Evolutionary conservation across 2,329 filamentous ascomycete genomes (phyloP).

Genomic region (Mollisiaceae sp.): DNA sequence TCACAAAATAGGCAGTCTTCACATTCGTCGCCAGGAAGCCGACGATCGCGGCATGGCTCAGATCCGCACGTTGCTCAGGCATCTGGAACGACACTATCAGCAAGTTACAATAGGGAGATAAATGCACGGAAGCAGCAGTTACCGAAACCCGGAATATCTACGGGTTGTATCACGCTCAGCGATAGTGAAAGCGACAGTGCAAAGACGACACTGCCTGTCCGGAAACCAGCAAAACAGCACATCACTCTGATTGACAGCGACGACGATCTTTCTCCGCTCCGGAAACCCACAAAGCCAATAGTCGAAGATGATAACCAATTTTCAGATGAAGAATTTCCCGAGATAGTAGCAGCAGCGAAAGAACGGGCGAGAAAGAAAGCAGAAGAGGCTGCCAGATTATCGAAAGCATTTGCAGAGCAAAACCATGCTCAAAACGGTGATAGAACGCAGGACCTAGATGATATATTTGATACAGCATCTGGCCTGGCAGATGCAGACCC

Average conservation of each 20-base stretch:
- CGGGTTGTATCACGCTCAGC: conserved; percentile 34
- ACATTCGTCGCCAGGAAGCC: conserved; percentile 30
- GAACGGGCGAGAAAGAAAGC: conserved; percentile 35
- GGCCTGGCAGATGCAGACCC: conserved; percentile 46
- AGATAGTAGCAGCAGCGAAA: conserved; percentile 38
- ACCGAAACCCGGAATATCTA: conserved; percentile 15
- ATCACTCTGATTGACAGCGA: conserved; percentile 24
- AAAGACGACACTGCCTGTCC: conserved; percentile 10
- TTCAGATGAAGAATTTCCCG: conserved; percentile 42
- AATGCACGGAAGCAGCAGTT: conserved; percentile 18
- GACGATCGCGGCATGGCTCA: conserved; percentile 23
- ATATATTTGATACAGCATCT: conserved; percentile 23
- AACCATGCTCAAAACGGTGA: conserved; percentile 21
- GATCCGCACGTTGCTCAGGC: conserved; percentile 12
- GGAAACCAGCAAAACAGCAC: conserved; percentile 8
- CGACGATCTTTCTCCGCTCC: conserved; percentile 13
- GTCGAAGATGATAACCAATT: conserved; percentile 28
- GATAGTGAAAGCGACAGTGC: conserved; percentile 25
- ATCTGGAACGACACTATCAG: conserved; percentile 29
- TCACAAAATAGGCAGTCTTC: conserved; percentile 29
- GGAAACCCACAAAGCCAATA: conserved; percentile 9
- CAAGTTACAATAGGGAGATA: conserved; percentile 30
- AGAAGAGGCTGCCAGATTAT: conserved; percentile 22
- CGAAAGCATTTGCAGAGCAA: conserved; percentile 20
- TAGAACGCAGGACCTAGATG: conserved; percentile 26